These are phyloP conservation scores for Talaromyces piceae DNA, from an alignment of 2,329 filamentous ascomycete genomes.

Conservation along the genomic window DNA sequence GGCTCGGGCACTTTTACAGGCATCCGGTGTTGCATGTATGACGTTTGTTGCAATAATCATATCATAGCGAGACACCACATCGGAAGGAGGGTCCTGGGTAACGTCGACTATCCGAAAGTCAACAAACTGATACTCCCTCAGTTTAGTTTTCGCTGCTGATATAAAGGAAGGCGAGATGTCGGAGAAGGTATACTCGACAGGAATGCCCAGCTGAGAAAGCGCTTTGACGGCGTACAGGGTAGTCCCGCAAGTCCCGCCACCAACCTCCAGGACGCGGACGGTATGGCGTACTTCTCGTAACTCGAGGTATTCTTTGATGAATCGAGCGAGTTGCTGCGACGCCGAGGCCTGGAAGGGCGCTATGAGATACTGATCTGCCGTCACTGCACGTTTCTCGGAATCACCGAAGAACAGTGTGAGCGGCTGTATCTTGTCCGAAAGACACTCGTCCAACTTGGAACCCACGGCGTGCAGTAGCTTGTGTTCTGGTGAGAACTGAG, in stretches of 20 bases:
- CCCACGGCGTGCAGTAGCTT: not conserved
- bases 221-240: constrained; percentile 23
- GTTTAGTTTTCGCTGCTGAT: constrained; percentile 4
- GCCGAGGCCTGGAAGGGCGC: not conserved
- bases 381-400: not conserved
- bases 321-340: not conserved
- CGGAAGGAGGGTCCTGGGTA: constrained; percentile 21
- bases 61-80: constrained; percentile 26
- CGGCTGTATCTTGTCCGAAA: not conserved
- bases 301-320: not conserved
- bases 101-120: constrained; percentile 25
- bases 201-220: constrained; percentile 19
- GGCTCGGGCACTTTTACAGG: constrained; percentile 17
- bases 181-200: constrained; percentile 20
- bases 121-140: not conserved
- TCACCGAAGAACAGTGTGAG: not conserved
- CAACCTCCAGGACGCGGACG: constrained; percentile 29
- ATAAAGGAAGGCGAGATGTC: constrained; percentile 17
- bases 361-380: not conserved
- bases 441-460: not conserved
- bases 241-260: constrained; percentile 33
- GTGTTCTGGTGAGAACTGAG: not conserved
- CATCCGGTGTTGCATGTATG: constrained; percentile 23
- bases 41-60: constrained; percentile 29
- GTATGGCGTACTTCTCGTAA: not conserved